Evolutionary conservation across 2,329 filamentous ascomycete genomes (phyloP).

Genomic region (Chlorencoelia australis): DNA sequence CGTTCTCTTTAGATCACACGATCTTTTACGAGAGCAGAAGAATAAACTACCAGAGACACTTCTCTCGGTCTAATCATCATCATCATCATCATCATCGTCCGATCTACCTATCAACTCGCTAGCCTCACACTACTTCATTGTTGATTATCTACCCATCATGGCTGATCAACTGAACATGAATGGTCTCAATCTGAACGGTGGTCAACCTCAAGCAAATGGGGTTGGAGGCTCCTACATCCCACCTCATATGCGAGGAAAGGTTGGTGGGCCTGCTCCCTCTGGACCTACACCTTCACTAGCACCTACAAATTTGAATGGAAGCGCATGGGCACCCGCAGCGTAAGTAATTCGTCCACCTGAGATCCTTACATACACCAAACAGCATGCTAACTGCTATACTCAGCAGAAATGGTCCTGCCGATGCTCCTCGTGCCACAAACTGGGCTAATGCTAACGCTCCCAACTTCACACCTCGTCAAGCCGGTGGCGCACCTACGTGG

Average conservation of each 20-base stretch:
- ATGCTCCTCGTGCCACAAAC: constrained; percentile 20
- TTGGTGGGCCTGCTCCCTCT: constrained; percentile 25
- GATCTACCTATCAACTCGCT: constrained; percentile 3
- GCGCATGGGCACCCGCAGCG: constrained; percentile 47
- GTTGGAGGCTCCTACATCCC: no score
- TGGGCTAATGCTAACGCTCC: constrained; percentile 28
- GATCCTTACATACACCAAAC: no score
- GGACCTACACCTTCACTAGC: constrained; percentile 16
- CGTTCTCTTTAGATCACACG: constrained; percentile 20
- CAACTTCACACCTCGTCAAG: constrained; percentile 28
- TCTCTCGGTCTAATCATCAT: constrained; percentile 1
- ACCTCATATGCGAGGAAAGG: constrained; percentile 65
- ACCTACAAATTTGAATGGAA: constrained; percentile 43
- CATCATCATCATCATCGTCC: constrained; percentile 9
- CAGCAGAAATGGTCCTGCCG: constrained; percentile 40
- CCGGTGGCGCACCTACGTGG: constrained; percentile 23
- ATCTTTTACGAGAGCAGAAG: constrained; percentile 18
- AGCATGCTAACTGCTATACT: constrained; percentile 15
- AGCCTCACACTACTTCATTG: constrained; percentile 10
- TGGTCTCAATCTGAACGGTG: constrained; percentile 53
- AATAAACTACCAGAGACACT: constrained; percentile 6
- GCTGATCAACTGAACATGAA: constrained; percentile 78
- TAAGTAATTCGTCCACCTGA: constrained; percentile 31
- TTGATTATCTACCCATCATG: constrained; percentile 43
- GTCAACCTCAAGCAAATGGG: constrained; percentile 51